phyloP scores from a whole-genome alignment of 495 filamentous ascomycete genomes.

The Penicilliopsis zonata region DNA sequence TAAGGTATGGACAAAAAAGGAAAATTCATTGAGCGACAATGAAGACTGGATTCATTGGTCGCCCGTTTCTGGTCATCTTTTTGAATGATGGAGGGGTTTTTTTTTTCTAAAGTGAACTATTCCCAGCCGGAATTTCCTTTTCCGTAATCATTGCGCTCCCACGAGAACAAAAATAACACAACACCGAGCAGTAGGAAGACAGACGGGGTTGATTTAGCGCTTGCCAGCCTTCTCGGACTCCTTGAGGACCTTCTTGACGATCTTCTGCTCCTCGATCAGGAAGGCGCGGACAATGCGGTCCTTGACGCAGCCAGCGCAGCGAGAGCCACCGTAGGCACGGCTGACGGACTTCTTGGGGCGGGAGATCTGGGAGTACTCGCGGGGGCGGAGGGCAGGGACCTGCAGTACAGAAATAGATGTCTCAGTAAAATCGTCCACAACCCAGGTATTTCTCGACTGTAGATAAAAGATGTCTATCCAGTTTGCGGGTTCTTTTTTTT shows the following conservation, averaged over 20 bases:
- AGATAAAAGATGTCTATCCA: too few species aligned
- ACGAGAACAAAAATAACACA: conserved; percentile 27
- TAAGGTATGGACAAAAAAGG: neutral
- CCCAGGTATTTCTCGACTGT: too few species aligned
- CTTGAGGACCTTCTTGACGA: conserved; percentile 99
- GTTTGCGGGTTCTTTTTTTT: too few species aligned
- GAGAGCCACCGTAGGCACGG: conserved; percentile 93
- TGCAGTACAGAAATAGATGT: conserved; percentile 26
- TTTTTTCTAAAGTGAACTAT: conserved; percentile 20
- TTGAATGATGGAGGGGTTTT: too few species aligned
- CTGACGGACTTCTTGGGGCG: conserved; percentile 98
- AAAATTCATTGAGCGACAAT: neutral
- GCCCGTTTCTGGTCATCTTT: conserved; percentile 23
- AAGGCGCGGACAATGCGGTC: conserved; percentile 95
- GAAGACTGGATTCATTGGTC: conserved; percentile 9
- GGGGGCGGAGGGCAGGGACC: conserved; percentile 93
- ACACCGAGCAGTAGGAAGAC: conserved; percentile 27
- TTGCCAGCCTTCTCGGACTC: conserved; percentile 63
- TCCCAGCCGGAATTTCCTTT: conserved; percentile 26
- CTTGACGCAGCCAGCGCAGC: conserved; percentile 97
- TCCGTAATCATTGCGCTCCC: conserved; percentile 28
- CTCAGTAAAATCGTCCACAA: too few species aligned
- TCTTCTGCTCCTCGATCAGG: conserved; percentile 99
- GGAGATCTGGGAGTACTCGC: conserved; percentile 91
- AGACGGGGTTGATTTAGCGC: conserved; percentile 38